Conservation (phyloP, 768 basidiomycete genomes). For the Lentinula raphanica region DNA sequence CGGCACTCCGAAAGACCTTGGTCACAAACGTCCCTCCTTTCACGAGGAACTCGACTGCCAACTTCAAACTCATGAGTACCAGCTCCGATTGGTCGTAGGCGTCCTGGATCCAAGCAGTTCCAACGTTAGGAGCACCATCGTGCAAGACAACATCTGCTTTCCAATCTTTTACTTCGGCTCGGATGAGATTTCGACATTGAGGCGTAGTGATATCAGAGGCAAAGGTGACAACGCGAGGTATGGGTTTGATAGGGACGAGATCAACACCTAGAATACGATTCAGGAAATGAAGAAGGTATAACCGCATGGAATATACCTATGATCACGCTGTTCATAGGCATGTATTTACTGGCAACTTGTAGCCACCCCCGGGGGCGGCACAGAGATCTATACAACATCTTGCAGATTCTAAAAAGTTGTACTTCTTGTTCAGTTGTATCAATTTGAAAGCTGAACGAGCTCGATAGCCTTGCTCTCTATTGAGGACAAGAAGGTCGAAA, state of each 20-base stretch:
- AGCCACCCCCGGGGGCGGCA: slow-evolving; percentile 99
- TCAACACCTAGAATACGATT: slow-evolving; percentile 69
- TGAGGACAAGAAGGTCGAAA: background rate
- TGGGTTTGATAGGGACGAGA: slow-evolving; percentile 92
- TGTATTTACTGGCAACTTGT: slow-evolving; percentile 96
- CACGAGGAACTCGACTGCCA: slow-evolving; percentile 89
- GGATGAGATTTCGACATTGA: slow-evolving; percentile 82
- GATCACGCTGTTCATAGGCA: slow-evolving; percentile 72
- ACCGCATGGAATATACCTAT: background rate
- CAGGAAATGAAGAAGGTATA: background rate
- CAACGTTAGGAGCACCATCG: slow-evolving; percentile 99
- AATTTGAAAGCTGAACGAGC: slow-evolving; percentile 99
- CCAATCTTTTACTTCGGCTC: slow-evolving; percentile 93
- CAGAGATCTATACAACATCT: slow-evolving; percentile 96
- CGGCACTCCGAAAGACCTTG: slow-evolving; percentile 96
- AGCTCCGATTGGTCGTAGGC: slow-evolving; percentile 96
- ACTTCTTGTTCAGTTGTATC: slow-evolving; percentile 98
- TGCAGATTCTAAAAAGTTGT: slow-evolving; percentile 81
- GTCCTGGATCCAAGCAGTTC: slow-evolving; percentile 98
- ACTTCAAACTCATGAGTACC: slow-evolving; percentile 90
- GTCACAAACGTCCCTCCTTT: slow-evolving; percentile 96
- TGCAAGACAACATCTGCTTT: slow-evolving; percentile 98
- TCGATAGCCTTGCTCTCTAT: slow-evolving; percentile 98
- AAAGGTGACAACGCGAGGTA: slow-evolving; percentile 89
- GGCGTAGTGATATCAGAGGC: slow-evolving; percentile 91